These are phyloP conservation scores for Backusella circina DNA, from an alignment of 192 early-diverging fungal genomes.

Conservation along the genomic window DNA sequence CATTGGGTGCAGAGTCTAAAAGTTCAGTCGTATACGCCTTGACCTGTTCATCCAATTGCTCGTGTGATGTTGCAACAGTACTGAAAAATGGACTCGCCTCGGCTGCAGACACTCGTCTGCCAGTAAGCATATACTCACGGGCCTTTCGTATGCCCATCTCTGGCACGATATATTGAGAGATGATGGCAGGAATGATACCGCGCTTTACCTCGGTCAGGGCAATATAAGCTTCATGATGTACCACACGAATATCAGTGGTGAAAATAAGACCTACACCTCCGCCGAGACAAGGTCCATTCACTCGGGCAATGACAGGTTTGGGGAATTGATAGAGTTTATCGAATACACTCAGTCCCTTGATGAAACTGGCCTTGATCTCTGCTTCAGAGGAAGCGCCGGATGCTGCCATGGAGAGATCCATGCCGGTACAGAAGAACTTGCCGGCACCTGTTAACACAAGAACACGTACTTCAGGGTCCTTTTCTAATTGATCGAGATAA, in stretches of 20 bases:
- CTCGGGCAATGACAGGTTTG: slow-evolving; percentile 49
- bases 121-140: slow-evolving; percentile 56
- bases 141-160: slow-evolving; percentile 48
- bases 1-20: slow-evolving; percentile 42
- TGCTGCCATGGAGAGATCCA: slow-evolving; percentile 45
- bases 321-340: slow-evolving; percentile 39
- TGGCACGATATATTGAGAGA: slow-evolving; percentile 59
- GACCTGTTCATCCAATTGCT: slow-evolving; percentile 44
- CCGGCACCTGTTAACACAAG: slow-evolving; percentile 58
- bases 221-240: slow-evolving; percentile 40
- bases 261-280: slow-evolving; percentile 58
- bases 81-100: slow-evolving; percentile 41
- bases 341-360: slow-evolving; percentile 39
- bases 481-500: slow-evolving; percentile 38
- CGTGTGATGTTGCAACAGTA: slow-evolving; percentile 17
- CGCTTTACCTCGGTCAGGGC: slow-evolving; percentile 57
- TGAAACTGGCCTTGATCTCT: slow-evolving; percentile 17
- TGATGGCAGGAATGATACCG: slow-evolving; percentile 62
- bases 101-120: slow-evolving; percentile 40
- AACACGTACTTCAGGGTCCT: slow-evolving; percentile 45
- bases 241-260: slow-evolving; percentile 54
- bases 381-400: not conserved
- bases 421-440: slow-evolving; percentile 64
- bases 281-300: slow-evolving; percentile 64
- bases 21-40: slow-evolving; percentile 39